Evolutionary conservation across 2,329 filamentous ascomycete genomes (phyloP).

Genomic region (Harringtonia aguacate): DNA sequence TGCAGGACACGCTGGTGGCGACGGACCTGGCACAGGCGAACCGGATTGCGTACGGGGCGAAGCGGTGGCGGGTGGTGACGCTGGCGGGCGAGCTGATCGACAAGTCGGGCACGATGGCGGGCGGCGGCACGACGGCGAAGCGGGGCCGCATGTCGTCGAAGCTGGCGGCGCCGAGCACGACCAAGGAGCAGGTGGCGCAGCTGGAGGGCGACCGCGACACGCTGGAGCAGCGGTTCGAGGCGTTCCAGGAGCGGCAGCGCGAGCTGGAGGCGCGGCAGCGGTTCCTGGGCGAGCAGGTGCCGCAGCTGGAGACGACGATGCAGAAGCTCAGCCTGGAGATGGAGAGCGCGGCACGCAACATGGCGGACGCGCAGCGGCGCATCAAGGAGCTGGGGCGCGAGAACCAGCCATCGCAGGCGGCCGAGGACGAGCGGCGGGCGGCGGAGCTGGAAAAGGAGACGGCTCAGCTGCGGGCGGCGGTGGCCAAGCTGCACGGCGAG

Average conservation of each 20-base stretch:
- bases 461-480: slow-evolving; percentile 60
- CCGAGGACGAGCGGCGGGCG: slow-evolving; percentile 59
- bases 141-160: slow-evolving; percentile 96
- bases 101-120: slow-evolving; percentile 97
- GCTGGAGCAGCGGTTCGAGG: slow-evolving; percentile 71
- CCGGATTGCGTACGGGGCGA: slow-evolving; percentile 88
- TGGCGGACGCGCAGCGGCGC: slow-evolving; percentile 72
- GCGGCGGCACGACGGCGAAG: slow-evolving; percentile 83
- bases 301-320: slow-evolving; percentile 76
- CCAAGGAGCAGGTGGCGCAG: slow-evolving; percentile 79
- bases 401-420: slow-evolving; percentile 64
- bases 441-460: slow-evolving; percentile 69
- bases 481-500: slow-evolving; percentile 69
- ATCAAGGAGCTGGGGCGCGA: slow-evolving; percentile 76
- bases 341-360: slow-evolving; percentile 74
- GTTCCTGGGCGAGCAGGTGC: slow-evolving; percentile 66
- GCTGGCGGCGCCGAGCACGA: slow-evolving; percentile 73
- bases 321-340: slow-evolving; percentile 86
- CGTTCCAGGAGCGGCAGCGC: slow-evolving; percentile 75
- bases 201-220: slow-evolving; percentile 79
- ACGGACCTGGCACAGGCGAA: slow-evolving; percentile 92
- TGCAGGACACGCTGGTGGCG: slow-evolving; percentile 91
- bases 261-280: slow-evolving; percentile 66
- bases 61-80: slow-evolving; percentile 92
- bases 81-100: slow-evolving; percentile 93